phyloP scores from a whole-genome alignment of 2,329 filamentous ascomycete genomes.

The Alternaria brassicicola region DNA sequence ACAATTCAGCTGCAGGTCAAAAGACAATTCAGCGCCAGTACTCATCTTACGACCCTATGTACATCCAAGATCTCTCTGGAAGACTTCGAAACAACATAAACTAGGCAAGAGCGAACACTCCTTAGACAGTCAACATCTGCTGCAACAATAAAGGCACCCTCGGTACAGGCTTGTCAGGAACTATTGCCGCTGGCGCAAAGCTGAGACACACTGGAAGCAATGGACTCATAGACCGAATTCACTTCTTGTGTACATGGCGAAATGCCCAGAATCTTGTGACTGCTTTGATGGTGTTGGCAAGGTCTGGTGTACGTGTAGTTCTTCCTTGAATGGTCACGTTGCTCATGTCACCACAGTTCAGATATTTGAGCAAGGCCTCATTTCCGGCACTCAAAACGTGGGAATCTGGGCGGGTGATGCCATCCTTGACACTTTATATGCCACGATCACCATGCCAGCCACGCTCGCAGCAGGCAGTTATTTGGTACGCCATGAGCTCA shows the following conservation, averaged over 20 bases:
- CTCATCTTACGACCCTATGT: slow-evolving; percentile 32
- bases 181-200: slow-evolving; percentile 55
- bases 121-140: slow-evolving; percentile 37
- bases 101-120: neutral
- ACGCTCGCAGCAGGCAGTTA: slow-evolving; percentile 58
- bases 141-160: slow-evolving; percentile 39
- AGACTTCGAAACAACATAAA: neutral
- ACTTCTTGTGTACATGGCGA: slow-evolving; percentile 61
- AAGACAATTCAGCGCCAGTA: slow-evolving; percentile 40
- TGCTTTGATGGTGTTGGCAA: slow-evolving; percentile 58
- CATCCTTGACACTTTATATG: slow-evolving; percentile 55
- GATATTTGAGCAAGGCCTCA: slow-evolving; percentile 61
- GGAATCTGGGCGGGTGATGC: slow-evolving; percentile 58
- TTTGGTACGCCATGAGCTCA: slow-evolving; percentile 63
- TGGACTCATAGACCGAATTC: slow-evolving; percentile 64
- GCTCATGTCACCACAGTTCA: slow-evolving; percentile 50
- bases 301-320: slow-evolving; percentile 50
- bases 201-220: slow-evolving; percentile 60
- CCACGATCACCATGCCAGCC: slow-evolving; percentile 60
- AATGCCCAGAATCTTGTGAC: slow-evolving; percentile 56
- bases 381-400: slow-evolving; percentile 52
- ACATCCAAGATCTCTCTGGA: slow-evolving; percentile 36
- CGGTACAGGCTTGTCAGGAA: slow-evolving; percentile 49
- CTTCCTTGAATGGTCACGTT: slow-evolving; percentile 22
- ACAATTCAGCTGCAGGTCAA: slow-evolving; percentile 35